Evolutionary conservation across 2,329 filamentous ascomycete species (phyloP).

Genomic region (Shiraia sp.): DNA sequence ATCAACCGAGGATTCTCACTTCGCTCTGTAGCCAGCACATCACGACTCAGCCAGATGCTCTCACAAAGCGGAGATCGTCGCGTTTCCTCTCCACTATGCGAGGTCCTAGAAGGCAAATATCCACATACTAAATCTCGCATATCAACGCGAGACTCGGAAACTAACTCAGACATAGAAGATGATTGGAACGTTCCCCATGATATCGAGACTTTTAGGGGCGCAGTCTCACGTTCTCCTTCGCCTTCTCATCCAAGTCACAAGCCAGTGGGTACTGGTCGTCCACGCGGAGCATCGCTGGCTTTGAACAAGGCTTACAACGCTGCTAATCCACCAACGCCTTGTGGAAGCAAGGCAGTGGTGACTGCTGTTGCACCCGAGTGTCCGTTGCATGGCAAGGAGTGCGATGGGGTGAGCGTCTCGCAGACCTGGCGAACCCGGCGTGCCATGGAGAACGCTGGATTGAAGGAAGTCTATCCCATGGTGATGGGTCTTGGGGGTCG

Average conservation of each 20-base stretch:
- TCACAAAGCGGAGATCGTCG: background rate
- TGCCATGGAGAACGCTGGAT: conserved; percentile 5
- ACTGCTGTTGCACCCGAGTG: conserved; percentile 9
- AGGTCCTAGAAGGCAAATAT: conserved; percentile 3
- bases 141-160: background rate
- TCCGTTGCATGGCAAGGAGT: conserved; percentile 21
- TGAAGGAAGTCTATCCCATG: conserved; percentile 22
- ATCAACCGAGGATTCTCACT: background rate
- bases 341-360: background rate
- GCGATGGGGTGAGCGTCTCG: conserved; percentile 18
- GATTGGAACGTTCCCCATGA: conserved; percentile 2
- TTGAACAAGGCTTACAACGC: conserved; percentile 25
- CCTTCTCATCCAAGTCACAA: conserved; percentile 3
- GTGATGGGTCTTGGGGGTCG: conserved; percentile 11
- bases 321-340: background rate
- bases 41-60: conserved; percentile 3
- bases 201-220: conserved; percentile 1
- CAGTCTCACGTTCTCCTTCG: background rate
- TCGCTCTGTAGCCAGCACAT: conserved; percentile 13
- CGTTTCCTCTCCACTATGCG: background rate
- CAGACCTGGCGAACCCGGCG: conserved; percentile 15
- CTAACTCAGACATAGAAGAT: conserved; percentile 1
- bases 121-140: background rate
- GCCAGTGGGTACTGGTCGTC: conserved; percentile 11
- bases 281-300: conserved; percentile 15